Base-by-base conservation (phyloP, 768 basidiomycete species). In the Mycena capillaripes region DNA sequence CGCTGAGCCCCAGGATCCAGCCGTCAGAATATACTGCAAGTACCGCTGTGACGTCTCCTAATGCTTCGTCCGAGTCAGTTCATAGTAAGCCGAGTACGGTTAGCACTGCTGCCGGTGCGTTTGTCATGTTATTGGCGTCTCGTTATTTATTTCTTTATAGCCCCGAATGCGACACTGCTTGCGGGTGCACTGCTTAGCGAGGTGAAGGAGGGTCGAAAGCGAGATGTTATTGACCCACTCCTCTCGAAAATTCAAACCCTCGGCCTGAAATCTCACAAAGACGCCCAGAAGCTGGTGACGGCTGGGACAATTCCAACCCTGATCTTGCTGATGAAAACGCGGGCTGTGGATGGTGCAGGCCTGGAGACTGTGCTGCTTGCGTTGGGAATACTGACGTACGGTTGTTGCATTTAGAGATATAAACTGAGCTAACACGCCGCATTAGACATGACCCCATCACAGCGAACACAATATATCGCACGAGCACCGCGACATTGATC, bases 381-480 rank as follows among this genome's bases (percentile, higher is more conserved):
- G 17, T 65, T 80, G 53, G 79, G 78, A 7, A 63, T 74, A 42
- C 66, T 80, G 12, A 71, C 78, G 77, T 80, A 64, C 38, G 77
- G 69, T n/a, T 27, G 1, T 42, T 10, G 27, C 19, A 42, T 5
- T 16, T 32, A n/a, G n/a, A n/a, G n/a, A 9, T 38, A 27, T 16
- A 25, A 38, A 38, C 38, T 38, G 4, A 17, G 40, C 58, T 42
- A 23, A 59, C 16, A 40, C 25, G 12, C 17, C 38, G 14, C 11
- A 23, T 44, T 29, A 59, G 58, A 16, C 70, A 76, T 52, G 78
- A 79, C 34, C 67, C 76, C 19, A 76, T 79, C 40, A 77, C 70
- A 17, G 76, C 79, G 38, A 79, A 80, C 61, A 76, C 73, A 25
- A 77, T 79, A 10, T 77, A 75, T 55, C 76, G 79, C n/a, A 80